Evolutionary conservation across 2,329 filamentous ascomycete species (phyloP), one percentile per base, ranked within the genome.

Genomic region (Nigrospora sphaerica): DNA sequence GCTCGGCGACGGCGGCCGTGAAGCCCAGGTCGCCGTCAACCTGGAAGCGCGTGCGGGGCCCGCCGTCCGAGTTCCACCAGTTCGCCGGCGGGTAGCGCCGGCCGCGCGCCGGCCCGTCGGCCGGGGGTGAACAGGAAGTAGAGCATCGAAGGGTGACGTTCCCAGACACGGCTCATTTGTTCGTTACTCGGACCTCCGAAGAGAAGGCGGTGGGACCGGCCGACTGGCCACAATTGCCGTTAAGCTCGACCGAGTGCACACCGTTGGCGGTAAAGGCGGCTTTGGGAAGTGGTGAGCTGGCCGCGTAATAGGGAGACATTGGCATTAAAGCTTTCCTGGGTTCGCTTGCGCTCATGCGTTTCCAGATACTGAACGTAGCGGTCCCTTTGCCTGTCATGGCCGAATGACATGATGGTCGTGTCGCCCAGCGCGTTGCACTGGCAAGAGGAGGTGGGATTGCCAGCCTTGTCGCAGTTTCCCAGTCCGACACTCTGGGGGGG

Each of bases 1-100:
- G 49, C 53, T 74, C 72, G 2, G 67, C 56, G 12, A 75, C 65
- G 6, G 66, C 71, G 7, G 67, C 65, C 3, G 65, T 64, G 11
- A 67, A 66, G 4, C 73, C 73, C 49, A 73, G 71, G 47, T 76
- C 76, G 4, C 73, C 73, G 48, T 76, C 72, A 11, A 74, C 72
- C 53, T 75, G 72, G 51, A 75, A 74, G n/a, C 46, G 32, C 3
- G 37, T 42, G 1, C 46, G 39, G 12, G 48, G 42, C 12, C 52
- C 52, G 11, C 37, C 42, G 34, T 54, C 47, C 12, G 51, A 52
- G 45, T 54, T 54, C 45, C 46, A 60, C 23, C 73, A 54, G 48
- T 72, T 72, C 3, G 63, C 57, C n/a, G 68, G 53, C 1, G 68
- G 69, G 14, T 63, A 68, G 2, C 57, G 56, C 6, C 65, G 38